These are phyloP conservation scores for Fusarium pseudocircinatum DNA, from an alignment of 2,329 filamentous ascomycete species.

Conservation along the genomic window DNA sequence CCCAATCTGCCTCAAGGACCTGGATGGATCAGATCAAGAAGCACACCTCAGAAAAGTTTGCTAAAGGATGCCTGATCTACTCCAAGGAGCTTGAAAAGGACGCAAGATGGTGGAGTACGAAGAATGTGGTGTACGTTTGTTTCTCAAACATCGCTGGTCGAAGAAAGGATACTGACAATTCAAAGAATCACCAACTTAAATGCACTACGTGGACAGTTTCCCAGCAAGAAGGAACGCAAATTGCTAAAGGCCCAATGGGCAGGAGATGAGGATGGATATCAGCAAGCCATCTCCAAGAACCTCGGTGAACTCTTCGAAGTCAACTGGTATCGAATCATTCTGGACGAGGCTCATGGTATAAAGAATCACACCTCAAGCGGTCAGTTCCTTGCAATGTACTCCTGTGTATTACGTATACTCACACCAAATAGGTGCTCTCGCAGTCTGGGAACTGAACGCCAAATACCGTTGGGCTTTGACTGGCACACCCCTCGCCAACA, in stretches of 20 bases:
- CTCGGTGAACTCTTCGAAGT: conserved; percentile 39
- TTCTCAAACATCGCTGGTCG: rapidly evolving
- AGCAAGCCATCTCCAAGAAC: conserved; percentile 54
- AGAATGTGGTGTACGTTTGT: not conserved
- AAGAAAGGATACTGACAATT: not conserved
- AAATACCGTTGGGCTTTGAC: conserved; percentile 50
- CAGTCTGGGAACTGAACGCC: conserved; percentile 39
- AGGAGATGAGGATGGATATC: conserved; percentile 29
- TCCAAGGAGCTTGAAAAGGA: rapidly evolving
- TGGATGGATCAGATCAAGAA: not conserved
- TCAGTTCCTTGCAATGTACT: not conserved
- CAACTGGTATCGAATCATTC: conserved; percentile 61
- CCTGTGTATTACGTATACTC: rapidly evolving
- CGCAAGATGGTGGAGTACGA: not conserved
- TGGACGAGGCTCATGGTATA: conserved; percentile 67
- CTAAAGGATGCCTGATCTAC: not conserved
- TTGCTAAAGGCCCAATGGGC: not conserved
- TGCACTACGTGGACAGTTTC: conserved; percentile 6
- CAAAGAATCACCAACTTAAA: not conserved
- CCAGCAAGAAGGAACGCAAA: not conserved
- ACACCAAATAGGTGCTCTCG: conserved; percentile 20
- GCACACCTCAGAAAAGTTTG: rapidly evolving
- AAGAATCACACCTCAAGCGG: conserved; percentile 56
- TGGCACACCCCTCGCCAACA: conserved; percentile 51
- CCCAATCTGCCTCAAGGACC: rapidly evolving